A percentile compares a stretch with the other conserved stretches of the same genome.
These are phyloP conservation scores for Monotropa hypopitys DNA, from an alignment of 179 eudicot species.

Conservation along the genomic window DNA sequence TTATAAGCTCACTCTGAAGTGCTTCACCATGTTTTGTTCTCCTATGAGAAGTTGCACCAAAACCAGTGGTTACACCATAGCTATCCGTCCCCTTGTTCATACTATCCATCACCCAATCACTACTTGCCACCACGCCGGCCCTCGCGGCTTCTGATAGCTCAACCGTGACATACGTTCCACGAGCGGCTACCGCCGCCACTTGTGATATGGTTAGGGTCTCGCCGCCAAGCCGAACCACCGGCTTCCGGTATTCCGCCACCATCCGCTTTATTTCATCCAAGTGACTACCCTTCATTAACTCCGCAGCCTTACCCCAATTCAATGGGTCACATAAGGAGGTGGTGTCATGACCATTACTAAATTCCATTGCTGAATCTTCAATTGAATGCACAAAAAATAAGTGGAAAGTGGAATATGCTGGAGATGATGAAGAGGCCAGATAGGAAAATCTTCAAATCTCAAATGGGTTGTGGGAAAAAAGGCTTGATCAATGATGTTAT, in stretches of 20 bases:
- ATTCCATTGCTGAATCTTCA: not conserved
- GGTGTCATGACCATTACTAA: not conserved
- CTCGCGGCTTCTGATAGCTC: conserved; percentile 41
- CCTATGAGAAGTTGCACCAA: conserved; percentile 74
- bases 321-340: conserved; percentile 4
- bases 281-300: conserved; percentile 42
- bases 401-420: not conserved
- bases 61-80: conserved; percentile 73
- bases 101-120: conserved; percentile 77
- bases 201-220: conserved; percentile 50
- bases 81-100: conserved; percentile 59
- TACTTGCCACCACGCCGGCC: conserved; percentile 54
- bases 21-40: conserved; percentile 70
- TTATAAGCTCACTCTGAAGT: conserved; percentile 61
- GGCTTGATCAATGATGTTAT: not conserved
- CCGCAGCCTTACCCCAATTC: conserved; percentile 52
- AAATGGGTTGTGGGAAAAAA: not conserved
- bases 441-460: not conserved
- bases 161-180: conserved; percentile 18
- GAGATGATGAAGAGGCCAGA: not conserved
- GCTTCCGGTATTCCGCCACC: conserved; percentile 51
- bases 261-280: conserved; percentile 56
- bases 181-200: conserved; percentile 45
- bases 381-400: not conserved
- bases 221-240: conserved; percentile 41